A percentile compares a stretch with the other conserved stretches of the same genome.
Evolutionary conservation across 495 filamentous ascomycete genomes (phyloP).

Genomic region (Penicillium pancosmium): DNA sequence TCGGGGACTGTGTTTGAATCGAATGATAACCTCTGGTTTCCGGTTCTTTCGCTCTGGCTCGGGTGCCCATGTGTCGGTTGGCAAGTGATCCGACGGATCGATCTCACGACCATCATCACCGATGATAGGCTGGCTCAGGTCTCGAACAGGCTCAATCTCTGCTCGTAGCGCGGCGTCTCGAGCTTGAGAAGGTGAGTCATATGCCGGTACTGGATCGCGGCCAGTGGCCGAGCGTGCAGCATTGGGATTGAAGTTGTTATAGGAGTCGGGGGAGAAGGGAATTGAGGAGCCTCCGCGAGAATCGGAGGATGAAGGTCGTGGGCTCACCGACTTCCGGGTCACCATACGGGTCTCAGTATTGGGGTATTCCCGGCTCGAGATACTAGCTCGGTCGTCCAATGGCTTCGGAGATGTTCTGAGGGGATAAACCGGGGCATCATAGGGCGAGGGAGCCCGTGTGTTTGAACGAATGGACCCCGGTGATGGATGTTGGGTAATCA

Average conservation of each 20-base stretch:
- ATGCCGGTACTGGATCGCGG: slow-evolving; percentile 39
- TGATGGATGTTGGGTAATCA: slow-evolving; percentile 28
- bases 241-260: slow-evolving; percentile 46
- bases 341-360: slow-evolving; percentile 63
- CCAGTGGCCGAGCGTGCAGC: slow-evolving; percentile 35
- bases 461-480: slow-evolving; percentile 21
- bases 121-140: slow-evolving; percentile 61
- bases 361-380: slow-evolving; percentile 42
- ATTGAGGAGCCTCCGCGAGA: slow-evolving; percentile 60
- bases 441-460: slow-evolving; percentile 15
- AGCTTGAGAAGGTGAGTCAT: slow-evolving; percentile 47
- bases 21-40: slow-evolving; percentile 57
- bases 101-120: slow-evolving; percentile 84
- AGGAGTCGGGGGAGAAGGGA: slow-evolving; percentile 91
- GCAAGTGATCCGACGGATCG: slow-evolving; percentile 92
- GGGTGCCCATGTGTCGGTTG: slow-evolving; percentile 88
- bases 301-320: slow-evolving; percentile 61
- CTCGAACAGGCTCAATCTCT: slow-evolving; percentile 38
- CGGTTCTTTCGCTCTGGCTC: slow-evolving; percentile 82
- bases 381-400: slow-evolving; percentile 28
- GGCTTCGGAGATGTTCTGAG: slow-evolving; percentile 41
- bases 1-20: slow-evolving; percentile 49
- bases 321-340: slow-evolving; percentile 76
- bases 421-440: slow-evolving; percentile 37
- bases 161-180: slow-evolving; percentile 40